Evolutionary conservation across 2,329 filamentous ascomycete genomes (phyloP).

Genomic region (Arthrobotrys megalospora): DNA sequence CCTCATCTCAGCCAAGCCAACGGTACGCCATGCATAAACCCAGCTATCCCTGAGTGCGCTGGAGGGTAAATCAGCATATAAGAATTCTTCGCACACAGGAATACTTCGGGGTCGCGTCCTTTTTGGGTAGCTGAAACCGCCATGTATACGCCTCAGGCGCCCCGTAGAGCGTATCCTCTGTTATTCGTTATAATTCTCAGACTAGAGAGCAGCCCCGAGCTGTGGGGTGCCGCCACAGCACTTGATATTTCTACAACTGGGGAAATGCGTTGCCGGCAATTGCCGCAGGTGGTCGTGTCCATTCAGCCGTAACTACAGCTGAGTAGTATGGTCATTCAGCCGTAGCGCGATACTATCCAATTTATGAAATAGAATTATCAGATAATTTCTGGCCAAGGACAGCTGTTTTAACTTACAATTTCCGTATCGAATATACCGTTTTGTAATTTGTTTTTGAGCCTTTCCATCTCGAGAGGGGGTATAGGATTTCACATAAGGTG

Average conservation of each 20-base stretch:
- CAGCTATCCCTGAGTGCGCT: too few relatives aligned
- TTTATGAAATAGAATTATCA: too few relatives aligned
- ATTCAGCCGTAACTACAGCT: background rate
- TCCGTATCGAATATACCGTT: background rate
- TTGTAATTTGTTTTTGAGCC: too few relatives aligned
- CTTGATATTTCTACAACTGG: background rate
- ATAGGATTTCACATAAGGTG: too few relatives aligned
- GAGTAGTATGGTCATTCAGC: background rate
- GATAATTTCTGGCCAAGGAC: background rate
- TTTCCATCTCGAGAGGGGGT: too few relatives aligned
- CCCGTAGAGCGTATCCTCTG: background rate
- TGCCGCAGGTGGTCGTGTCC: background rate
- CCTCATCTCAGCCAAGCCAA: too few relatives aligned
- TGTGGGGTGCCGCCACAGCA: background rate
- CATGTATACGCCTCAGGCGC: background rate
- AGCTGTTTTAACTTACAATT: background rate
- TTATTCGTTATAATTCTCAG: slow-evolving; percentile 8
- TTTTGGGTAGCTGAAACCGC: background rate
- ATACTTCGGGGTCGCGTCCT: too few relatives aligned
- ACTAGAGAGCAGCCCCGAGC: background rate
- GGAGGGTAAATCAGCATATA: too few relatives aligned
- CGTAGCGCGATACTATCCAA: background rate
- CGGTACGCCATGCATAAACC: too few relatives aligned
- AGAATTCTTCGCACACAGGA: too few relatives aligned
- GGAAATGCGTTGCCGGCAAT: background rate